These are phyloP conservation scores for Aspergillus brunneoviolaceus DNA, from an alignment of 2,329 filamentous ascomycete species.

Conservation along the genomic window DNA sequence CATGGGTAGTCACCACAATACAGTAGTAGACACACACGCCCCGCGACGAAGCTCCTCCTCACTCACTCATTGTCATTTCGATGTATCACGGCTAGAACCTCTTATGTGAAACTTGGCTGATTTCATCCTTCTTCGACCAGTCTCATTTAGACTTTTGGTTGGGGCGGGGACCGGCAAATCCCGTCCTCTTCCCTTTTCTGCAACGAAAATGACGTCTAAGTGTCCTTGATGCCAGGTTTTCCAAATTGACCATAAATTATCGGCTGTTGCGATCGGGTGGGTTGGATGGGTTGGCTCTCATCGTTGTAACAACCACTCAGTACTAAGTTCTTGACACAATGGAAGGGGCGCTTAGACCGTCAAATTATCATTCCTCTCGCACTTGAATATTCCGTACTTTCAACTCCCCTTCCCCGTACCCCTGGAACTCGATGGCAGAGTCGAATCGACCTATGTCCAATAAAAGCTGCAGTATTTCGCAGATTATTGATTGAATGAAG, in stretches of 20 bases:
- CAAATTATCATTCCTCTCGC: too few species aligned
- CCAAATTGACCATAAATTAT: too few species aligned
- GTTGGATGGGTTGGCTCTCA: too few species aligned
- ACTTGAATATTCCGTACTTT: too few species aligned
- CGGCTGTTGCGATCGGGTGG: too few species aligned
- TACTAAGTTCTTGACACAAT: too few species aligned
- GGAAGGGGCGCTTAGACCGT: too few species aligned
- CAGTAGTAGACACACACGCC: too few species aligned
- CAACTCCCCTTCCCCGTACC: too few species aligned
- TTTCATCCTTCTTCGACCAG: neutral
- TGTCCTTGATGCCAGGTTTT: neutral
- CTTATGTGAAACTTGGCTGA: conserved; percentile 5
- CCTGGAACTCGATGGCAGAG: too few species aligned
- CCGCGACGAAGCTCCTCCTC: neutral
- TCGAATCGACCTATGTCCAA: neutral
- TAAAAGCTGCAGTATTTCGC: neutral
- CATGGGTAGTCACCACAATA: too few species aligned
- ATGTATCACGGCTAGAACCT: neutral
- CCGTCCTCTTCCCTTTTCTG: conserved; percentile 1
- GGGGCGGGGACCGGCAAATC: conserved; percentile 4
- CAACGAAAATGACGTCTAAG: neutral
- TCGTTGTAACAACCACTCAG: too few species aligned
- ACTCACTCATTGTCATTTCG: neutral
- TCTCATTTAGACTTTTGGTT: conserved; percentile 3
- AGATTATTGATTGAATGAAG: neutral